Evolutionary conservation across 345 rosid species (phyloP), one percentile per base, ranked within the genome.

Genomic region (Gossypium mustelinum): DNA sequence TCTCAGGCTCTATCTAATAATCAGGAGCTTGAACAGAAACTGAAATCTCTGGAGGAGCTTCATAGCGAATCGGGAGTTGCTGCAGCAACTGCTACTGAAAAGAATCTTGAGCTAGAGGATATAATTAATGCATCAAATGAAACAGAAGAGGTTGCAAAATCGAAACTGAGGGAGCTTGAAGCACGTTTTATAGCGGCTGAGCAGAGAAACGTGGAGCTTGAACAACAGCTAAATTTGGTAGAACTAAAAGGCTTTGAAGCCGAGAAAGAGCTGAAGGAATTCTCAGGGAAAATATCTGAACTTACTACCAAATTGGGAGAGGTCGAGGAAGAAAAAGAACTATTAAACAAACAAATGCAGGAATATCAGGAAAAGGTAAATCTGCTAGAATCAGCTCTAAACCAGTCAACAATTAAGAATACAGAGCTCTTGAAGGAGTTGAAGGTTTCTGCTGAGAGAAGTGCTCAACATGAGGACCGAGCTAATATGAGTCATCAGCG

Each of bases 131-230:
- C 87, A 68, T 89, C 88, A 63, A 87, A 70, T 55, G 87, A 82
- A 81, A 89, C 84, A 75, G 91, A 88, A 68, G 92, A 92, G 76
- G 87, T 84, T 75, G 86, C 94, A 76, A 84, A 87, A 68, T 74
- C 86, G 57, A 87, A 85, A 81, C 54, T 89, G 76, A 83, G 88
- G 79, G 97, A 90, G 84, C 86, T 90, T 48, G 94, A 95, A 82
- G 67, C 78, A 9, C 85, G 80, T 54, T 81, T 88, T 72, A 70
- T 82, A 67, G 91, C 90, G 57, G 85, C 88, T 45, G 97, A 92
- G 80, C 89, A 90, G 83, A 89, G 78, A 86, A 93, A 79, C 34
- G 82, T 84, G 72, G 97, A 91, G 88, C 88, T 93, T 75, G 91
- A 95, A 79, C 86, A 88, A 79, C 92, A 89, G 73, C 64, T 88